phyloP scores from a whole-genome alignment of 805 yeast genomes.

The Candida odintsovae region DNA sequence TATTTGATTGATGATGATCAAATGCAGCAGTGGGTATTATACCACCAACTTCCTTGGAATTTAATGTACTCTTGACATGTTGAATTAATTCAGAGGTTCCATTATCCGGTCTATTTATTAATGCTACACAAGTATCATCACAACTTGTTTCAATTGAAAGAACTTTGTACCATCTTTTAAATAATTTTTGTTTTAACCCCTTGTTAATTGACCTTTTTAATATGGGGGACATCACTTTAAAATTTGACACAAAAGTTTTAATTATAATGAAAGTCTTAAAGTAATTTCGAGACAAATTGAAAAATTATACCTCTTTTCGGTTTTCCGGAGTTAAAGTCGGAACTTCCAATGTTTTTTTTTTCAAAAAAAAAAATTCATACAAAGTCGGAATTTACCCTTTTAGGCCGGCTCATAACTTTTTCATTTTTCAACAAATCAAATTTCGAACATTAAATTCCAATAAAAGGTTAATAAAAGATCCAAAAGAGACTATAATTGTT shows the following conservation, averaged over 20 bases:
- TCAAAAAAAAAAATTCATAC: no score
- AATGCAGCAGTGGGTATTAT: conserved; percentile 84
- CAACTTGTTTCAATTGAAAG: conserved; percentile 91
- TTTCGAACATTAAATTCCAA: neutral
- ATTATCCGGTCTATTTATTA: conserved; percentile 45
- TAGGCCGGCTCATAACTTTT: neutral
- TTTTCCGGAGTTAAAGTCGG: neutral
- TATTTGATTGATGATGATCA: conserved; percentile 59
- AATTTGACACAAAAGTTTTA: no score
- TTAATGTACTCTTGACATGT: conserved; percentile 59
- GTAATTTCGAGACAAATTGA: no score
- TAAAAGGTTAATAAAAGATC: no score
- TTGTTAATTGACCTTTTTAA: neutral
- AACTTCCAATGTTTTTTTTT: neutral
- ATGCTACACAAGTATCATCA: conserved; percentile 89
- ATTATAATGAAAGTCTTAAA: no score
- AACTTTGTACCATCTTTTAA: conserved; percentile 47
- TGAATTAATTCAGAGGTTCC: conserved; percentile 36
- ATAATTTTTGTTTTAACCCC: no score
- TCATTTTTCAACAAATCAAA: neutral
- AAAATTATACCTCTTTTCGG: no score
- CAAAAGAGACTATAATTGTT: no score
- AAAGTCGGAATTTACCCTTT: neutral
- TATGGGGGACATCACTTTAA: neutral
- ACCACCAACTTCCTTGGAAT: conserved; percentile 70